phyloP scores from a whole-genome alignment of 176 grass and related monocot genomes.

The Triticum timopheevii region DNA sequence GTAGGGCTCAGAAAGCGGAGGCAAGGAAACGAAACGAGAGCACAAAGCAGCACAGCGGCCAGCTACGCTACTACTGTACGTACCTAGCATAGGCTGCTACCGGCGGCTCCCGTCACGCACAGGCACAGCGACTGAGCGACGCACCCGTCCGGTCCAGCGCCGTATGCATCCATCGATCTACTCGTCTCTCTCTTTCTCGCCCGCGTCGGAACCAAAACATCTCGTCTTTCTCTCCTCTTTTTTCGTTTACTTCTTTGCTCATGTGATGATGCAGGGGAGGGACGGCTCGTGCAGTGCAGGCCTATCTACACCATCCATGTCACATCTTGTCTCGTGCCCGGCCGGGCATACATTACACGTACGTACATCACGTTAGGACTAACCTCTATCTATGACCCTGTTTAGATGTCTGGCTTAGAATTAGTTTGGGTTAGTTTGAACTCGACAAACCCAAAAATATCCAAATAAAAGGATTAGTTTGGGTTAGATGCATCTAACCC shows the following conservation, averaged over 20 bases:
- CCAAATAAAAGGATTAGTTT: no score
- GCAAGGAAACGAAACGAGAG: not conserved
- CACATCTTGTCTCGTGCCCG: conserved; percentile 12
- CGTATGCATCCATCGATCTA: not conserved
- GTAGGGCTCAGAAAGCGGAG: not conserved
- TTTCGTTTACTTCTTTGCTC: not conserved
- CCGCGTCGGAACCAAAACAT: conserved; percentile 1
- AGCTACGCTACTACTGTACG: no score
- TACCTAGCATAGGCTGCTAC: not conserved
- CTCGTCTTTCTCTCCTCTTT: not conserved
- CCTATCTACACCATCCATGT: conserved; percentile 2
- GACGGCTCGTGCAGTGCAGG: conserved; percentile 11
- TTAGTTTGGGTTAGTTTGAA: no score
- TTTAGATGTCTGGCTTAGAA: no score
- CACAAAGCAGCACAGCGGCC: not conserved
- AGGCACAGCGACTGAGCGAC: not conserved
- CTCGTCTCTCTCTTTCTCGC: not conserved
- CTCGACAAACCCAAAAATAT: no score
- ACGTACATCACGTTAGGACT: not conserved
- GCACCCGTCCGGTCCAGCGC: conserved; percentile 12
- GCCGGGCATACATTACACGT: not conserved
- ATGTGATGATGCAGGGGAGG: not conserved
- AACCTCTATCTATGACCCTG: no score
- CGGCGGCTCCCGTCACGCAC: not conserved
- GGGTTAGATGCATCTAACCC: no score